These are phyloP conservation scores for Kentomonas sorsogonicus DNA, from an alignment of 208 protist genomes.

Conservation along the genomic window DNA sequence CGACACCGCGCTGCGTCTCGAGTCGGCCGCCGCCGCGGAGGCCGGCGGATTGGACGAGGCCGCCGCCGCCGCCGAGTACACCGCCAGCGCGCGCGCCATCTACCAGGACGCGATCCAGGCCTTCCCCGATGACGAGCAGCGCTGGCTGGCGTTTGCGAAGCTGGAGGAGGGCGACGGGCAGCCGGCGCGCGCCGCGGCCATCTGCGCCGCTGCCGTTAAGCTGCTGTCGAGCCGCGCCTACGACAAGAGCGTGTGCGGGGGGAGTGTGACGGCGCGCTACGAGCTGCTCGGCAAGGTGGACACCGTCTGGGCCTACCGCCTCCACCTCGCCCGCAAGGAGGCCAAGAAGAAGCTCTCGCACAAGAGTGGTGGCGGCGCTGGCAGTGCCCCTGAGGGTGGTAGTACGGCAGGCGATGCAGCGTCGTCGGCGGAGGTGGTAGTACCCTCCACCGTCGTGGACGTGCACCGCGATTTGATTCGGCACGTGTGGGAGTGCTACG, in stretches of 20 bases:
- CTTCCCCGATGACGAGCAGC: constrained; percentile 45
- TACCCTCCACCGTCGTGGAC: too few species aligned
- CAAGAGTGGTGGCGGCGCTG: constrained; percentile 11
- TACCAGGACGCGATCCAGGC: constrained; percentile 63
- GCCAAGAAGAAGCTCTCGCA: too few species aligned
- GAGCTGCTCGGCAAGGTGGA: constrained; percentile 62
- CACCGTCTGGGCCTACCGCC: constrained; percentile 48
- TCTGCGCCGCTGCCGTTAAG: constrained; percentile 47
- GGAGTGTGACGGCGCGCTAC: constrained; percentile 68
- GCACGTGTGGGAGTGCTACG: too few species aligned
- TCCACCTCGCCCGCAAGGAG: constrained; percentile 38
- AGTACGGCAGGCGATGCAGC: too few species aligned
- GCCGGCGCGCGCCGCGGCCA: constrained; percentile 41
- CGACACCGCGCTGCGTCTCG: constrained; percentile 28
- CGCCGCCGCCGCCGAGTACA: constrained; percentile 22
- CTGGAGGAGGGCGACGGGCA: constrained; percentile 67
- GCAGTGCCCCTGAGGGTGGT: too few species aligned
- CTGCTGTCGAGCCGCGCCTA: constrained; percentile 46
- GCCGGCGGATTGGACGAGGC: neutral
- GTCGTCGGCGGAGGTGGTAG: too few species aligned
- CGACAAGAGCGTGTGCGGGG: constrained; percentile 15
- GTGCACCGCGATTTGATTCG: too few species aligned
- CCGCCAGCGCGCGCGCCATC: constrained; percentile 21
- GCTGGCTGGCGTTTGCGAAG: constrained; percentile 71
- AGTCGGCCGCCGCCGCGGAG: constrained; percentile 16